Base-by-base conservation (phyloP, 1,284 basidiomycete genomes). In the Apiotrichum veenhuisii region DNA sequence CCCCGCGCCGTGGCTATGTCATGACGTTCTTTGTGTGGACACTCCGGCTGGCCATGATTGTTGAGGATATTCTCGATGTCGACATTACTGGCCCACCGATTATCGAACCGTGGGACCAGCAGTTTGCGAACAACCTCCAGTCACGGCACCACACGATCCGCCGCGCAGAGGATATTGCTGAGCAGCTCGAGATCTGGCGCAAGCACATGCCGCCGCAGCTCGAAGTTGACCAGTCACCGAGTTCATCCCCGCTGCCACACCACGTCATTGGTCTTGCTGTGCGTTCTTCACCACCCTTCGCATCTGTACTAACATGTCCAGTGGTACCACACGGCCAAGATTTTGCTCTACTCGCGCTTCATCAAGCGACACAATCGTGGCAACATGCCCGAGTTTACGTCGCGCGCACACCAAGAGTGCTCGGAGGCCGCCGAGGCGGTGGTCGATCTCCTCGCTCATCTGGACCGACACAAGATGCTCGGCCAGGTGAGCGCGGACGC, bases 1-100 rank as follows among this genome's bases (percentile, higher is more conserved):
- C 49, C 14, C 70, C 67, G 2, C 61, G 67, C 2, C 54, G 65
- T 27, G 65, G 68, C 4, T 62, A 71, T 55, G 62, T 71, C 41
- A 59, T 75, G 58, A 67, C 64, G 37, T 68, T 64, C 43, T 76
- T 76, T 57, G 64, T 66, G 10, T 68, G 70, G 64, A 73, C 73
- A 0, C 70, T 69, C 38, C 64, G 70, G 15, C 58, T 76, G 22
- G 74, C 59, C 15, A 69, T 70, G 63, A 64, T 76, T 30, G 70
- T 76, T 15, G 74, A 76, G 52, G 63, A 71, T 41, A 69, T 74
- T 17, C 54, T 76, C 26, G 67, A 74, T 40, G 59, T 74, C 11
- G 71, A 74, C 25, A 41, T 58, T n/a, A 62, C 60, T 8, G 63
- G 63, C 11, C 65, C 69, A 23, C 57, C 64, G 1, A 22, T 52